These are phyloP conservation scores for Trametes cubensis DNA, from an alignment of 768 basidiomycete genomes.

Conservation along the genomic window DNA sequence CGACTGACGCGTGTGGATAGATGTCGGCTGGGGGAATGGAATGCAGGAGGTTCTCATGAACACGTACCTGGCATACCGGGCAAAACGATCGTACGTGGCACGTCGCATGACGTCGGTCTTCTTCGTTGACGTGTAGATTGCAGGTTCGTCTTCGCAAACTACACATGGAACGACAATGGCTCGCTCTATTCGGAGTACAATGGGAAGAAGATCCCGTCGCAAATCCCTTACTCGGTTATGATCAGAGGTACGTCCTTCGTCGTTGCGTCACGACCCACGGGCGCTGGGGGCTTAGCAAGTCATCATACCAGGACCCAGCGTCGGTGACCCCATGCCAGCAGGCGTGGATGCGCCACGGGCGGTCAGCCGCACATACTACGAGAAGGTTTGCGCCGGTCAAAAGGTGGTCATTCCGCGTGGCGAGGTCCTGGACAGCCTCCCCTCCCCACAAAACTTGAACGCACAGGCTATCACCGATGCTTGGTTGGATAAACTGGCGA, in stretches of 20 bases:
- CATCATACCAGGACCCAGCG: constrained; percentile 39
- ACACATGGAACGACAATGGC: constrained; percentile 50
- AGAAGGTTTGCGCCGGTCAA: constrained; percentile 41
- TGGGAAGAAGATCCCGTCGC: constrained; percentile 52
- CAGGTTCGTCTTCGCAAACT: constrained; percentile 52
- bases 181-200: constrained; percentile 44
- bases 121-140: neutral
- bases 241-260: constrained; percentile 42
- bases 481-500: constrained; percentile 42
- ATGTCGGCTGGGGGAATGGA: constrained; percentile 61
- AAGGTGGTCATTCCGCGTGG: constrained; percentile 34
- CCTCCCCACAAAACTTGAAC: constrained; percentile 30
- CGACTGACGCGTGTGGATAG: constrained; percentile 30
- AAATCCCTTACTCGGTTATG: constrained; percentile 54
- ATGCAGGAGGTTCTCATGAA: constrained; percentile 60
- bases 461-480: constrained; percentile 38
- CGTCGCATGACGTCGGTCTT: neutral
- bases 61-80: constrained; percentile 48
- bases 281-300: neutral
- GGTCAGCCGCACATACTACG: constrained; percentile 42
- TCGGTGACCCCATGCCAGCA: constrained; percentile 42
- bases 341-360: constrained; percentile 40
- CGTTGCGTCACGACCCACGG: neutral
- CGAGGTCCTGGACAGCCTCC: constrained; percentile 32
- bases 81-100: constrained; percentile 50